Base-by-base conservation (phyloP, 768 basidiomycete genomes). In the Naematelia encephala region DNA sequence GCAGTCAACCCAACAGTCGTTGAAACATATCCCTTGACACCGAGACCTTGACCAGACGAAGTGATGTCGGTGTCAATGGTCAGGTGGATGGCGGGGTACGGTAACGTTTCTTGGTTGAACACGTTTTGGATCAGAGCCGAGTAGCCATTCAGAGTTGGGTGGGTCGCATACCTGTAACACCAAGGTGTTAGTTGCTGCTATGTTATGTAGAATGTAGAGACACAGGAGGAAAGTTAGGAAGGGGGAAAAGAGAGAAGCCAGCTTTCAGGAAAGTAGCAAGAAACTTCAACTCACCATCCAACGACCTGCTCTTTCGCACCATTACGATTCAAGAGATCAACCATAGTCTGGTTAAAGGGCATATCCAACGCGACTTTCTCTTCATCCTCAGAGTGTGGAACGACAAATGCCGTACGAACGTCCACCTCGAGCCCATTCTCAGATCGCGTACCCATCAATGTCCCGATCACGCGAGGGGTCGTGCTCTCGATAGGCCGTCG, bases 121-220 rank as follows among this genome's bases (percentile, higher is more conserved):
- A 96, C 96, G 79, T 93, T 91, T 82, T 97, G 94, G 73, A 98
- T 93, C 66, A 98, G 84, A 11, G 94, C 91, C 25, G 93, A 93
- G 80, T 91, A 93, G 5, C 90, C 90, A 79, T 93, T 93, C 57
- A 97, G 82, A 64, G 85, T 85, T 12, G 89, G 87, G 59, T 90
- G 89, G 1, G 94, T 96, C 22, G 91, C 91, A 79, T 91, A 92
- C 91, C 91, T 91, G 70, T 12, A 1, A 25, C 12, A 25, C 42
- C 39, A 43, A 43, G 39, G 39, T 43, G 39, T 43, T 43, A 11
- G 12, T 19, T 43, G 12, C 11, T 43, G 39, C 19, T 12, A 43
- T 12, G 39, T 11, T 11, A 43, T 43, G 39, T 12, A 11, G 39
- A n/a, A 43, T 12, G 19, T 43, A 43, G 19, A 21, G 25, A 19